These are phyloP conservation scores for Athelia sp. DNA, from an alignment of 1,284 basidiomycete genomes.

Conservation along the genomic window DNA sequence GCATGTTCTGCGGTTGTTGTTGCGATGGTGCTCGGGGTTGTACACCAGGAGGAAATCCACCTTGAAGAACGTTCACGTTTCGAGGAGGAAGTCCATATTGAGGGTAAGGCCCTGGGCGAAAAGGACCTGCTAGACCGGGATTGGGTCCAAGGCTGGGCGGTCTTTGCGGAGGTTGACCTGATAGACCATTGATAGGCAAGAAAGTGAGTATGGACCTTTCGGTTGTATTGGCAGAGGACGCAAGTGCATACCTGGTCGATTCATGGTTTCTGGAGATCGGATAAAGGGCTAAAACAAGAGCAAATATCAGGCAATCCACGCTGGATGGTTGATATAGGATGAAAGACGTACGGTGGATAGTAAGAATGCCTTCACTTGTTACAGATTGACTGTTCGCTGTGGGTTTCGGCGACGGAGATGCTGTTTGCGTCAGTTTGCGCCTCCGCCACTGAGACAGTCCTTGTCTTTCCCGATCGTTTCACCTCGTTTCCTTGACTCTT, in stretches of 20 bases:
- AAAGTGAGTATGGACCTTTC: not conserved
- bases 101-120: constrained; percentile 54
- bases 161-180: constrained; percentile 76
- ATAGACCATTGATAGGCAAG: not conserved
- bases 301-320: not conserved
- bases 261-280: constrained; percentile 2
- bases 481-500: too few relatives aligned
- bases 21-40: constrained; percentile 49
- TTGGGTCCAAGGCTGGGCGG: constrained; percentile 69
- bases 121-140: constrained; percentile 54
- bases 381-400: too few relatives aligned
- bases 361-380: too few relatives aligned
- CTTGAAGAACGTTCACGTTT: constrained; percentile 44
- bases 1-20: constrained; percentile 44
- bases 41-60: constrained; percentile 46
- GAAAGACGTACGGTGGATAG: too few relatives aligned
- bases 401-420: too few relatives aligned
- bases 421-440: too few relatives aligned
- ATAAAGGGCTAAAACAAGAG: not conserved
- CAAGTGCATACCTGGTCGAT: not conserved
- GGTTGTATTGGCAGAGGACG: not conserved
- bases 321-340: too few relatives aligned
- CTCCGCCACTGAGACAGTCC: too few relatives aligned
- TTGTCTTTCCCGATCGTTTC: too few relatives aligned
- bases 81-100: constrained; percentile 61